Base-by-base conservation (phyloP, 768 basidiomycete species). In the Amanita inopinata region DNA sequence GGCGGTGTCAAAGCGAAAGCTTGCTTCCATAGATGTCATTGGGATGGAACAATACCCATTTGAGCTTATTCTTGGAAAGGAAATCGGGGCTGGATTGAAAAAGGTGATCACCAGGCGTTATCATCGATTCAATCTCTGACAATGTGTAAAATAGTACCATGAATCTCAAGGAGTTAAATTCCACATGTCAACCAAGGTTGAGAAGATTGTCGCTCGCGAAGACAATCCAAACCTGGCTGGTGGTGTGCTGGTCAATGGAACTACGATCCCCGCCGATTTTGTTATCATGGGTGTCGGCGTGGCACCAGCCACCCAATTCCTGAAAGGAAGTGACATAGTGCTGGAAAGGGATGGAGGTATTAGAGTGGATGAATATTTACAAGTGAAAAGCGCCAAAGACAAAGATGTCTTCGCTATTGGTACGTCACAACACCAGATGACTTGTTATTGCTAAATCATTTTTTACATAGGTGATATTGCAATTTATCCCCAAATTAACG, bases 201-300 rank as follows among this genome's bases (percentile, higher is more conserved):
- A 80, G 30, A 78, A 76, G 58, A 76, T 92, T 51, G 59, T 77
- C 22, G 62, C 78, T n/a, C 60, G 66, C 25, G 67, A 72, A 51
- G 66, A 63, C 28, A 64, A 78, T 50, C 58, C 76, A 1, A 65
- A 65, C 4, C 56, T 73, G n/a, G 82, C 78, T 11, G 71, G 69
- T 2, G 72, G 77, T 7, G 80, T 88, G n/a, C 62, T 76, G 11
- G 70, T 87, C 45, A 75, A 78, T 46, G 78, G 77, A 2, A 63
- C 69, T 17, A 73, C 73, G 3, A 61, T 94, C 33, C 72, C 73
- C 0, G 83, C 83, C 8, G 86, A 91, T 54, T 71, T 83, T 46
- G 69, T 93, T 50, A 66, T 93, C 46, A 80, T 92, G 78, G 91
- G 83, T 22, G 84, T 88, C 12, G 91, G 91, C 43, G 90, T 90